phyloP scores from a whole-genome alignment of 805 yeast genomes.

The Suhomyces vadensis region DNA sequence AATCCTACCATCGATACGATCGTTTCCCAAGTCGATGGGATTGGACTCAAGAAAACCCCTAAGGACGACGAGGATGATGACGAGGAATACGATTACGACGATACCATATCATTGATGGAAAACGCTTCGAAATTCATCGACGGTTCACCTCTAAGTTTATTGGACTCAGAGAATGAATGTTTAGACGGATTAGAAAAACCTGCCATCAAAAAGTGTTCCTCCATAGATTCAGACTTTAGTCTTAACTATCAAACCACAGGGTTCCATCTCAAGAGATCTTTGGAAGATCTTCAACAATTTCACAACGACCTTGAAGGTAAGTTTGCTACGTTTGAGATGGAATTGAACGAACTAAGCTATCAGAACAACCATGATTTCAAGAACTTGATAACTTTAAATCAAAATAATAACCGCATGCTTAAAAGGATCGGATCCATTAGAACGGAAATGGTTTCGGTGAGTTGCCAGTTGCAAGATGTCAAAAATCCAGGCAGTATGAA shows the following conservation, averaged over 20 bases:
- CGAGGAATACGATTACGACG: conserved; percentile 20
- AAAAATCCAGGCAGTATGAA: conserved; percentile 1
- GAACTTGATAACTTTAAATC: conserved; percentile 8
- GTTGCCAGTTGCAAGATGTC: conserved; percentile 11
- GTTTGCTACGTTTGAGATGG: conserved; percentile 11
- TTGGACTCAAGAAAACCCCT: neutral
- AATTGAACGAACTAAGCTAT: conserved; percentile 8
- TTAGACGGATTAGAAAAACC: conserved; percentile 1
- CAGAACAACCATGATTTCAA: conserved; percentile 13
- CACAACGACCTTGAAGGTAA: conserved; percentile 9
- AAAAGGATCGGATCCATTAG: conserved; percentile 9
- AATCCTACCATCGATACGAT: neutral
- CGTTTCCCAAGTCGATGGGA: neutral
- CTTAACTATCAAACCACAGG: neutral
- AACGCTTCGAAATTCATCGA: neutral
- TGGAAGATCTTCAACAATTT: conserved; percentile 13
- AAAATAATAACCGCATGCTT: conserved; percentile 8
- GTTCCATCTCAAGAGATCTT: conserved; percentile 11
- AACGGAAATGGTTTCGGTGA: conserved; percentile 10
- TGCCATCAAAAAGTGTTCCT: neutral
- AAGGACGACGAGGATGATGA: conserved; percentile 3
- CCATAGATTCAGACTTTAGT: neutral
- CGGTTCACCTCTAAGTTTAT: conserved; percentile 2
- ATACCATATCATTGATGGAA: conserved; percentile 23
- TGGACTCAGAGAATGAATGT: neutral